Evolutionary conservation across 2,329 filamentous ascomycete species (phyloP).

Genomic region (Trichoderma pleuroti): DNA sequence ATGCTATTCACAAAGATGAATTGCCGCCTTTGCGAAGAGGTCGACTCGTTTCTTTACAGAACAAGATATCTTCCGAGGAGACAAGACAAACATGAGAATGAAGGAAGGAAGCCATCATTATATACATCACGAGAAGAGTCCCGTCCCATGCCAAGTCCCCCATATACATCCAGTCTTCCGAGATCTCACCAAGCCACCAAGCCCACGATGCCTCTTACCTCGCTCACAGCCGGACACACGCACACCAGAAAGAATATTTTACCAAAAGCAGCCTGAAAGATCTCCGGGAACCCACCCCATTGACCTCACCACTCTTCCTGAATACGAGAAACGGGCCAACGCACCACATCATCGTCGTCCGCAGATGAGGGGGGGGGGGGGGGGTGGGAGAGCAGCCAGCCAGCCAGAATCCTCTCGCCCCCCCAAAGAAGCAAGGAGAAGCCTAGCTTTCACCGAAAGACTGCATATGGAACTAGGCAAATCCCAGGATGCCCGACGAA

Average conservation of each 20-base stretch:
- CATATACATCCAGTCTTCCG: neutral
- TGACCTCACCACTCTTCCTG: conserved; percentile 1
- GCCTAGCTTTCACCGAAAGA: neutral
- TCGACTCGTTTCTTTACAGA: neutral
- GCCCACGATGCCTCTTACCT: conserved; percentile 9
- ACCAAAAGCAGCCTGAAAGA: neutral
- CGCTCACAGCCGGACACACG: neutral
- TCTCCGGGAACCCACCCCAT: neutral
- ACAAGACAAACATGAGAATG: neutral
- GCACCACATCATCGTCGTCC: neutral
- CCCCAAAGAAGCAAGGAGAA: neutral
- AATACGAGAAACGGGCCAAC: conserved; percentile 15
- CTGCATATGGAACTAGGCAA: neutral
- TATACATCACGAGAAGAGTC: neutral
- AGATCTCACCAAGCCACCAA: conserved; percentile 6
- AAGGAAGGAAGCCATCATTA: conserved; percentile 4
- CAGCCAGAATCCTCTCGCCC: neutral
- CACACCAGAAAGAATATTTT: neutral
- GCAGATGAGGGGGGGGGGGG: neutral
- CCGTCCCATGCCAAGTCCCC: neutral
- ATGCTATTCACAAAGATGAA: neutral
- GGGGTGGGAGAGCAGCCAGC: neutral
- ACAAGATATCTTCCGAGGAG: neutral
- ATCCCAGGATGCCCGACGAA: neutral
- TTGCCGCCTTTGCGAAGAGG: neutral